Evolutionary conservation across 305 asterid genomes (phyloP).

Genomic region (Fraxinus greggii): DNA sequence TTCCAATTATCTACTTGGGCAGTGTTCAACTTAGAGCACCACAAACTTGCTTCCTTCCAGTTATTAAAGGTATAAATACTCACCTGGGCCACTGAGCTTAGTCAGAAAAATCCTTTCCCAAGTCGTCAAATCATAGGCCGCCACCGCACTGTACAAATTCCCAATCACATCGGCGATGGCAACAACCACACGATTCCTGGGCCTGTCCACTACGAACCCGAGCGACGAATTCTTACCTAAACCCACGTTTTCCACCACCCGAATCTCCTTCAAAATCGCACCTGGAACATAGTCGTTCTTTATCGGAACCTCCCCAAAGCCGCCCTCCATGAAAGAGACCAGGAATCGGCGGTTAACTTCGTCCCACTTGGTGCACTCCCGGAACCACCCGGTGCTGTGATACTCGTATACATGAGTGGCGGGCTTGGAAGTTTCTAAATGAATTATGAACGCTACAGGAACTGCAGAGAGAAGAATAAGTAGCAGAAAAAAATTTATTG

Average conservation of each 20-base stretch:
- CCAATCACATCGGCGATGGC: constrained; percentile 63
- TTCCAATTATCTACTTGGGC: neutral
- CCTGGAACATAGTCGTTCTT: constrained; percentile 21
- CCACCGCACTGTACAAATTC: constrained; percentile 64
- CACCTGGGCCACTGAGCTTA: constrained; percentile 77
- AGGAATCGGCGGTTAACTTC: constrained; percentile 63
- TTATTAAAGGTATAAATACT: neutral
- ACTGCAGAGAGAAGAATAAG: constrained; percentile 63
- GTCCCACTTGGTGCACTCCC: constrained; percentile 92
- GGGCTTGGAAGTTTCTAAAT: constrained; percentile 56
- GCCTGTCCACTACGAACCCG: constrained; percentile 68
- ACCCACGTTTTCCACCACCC: constrained; percentile 51
- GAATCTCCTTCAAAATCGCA: constrained; percentile 48
- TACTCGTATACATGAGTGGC: constrained; percentile 55
- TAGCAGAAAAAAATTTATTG: constrained; percentile 43
- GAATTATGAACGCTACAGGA: constrained; percentile 69
- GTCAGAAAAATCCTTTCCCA: constrained; percentile 75
- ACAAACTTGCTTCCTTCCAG: neutral
- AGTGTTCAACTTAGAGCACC: neutral
- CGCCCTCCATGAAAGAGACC: constrained; percentile 81
- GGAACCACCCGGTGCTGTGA: constrained; percentile 72
- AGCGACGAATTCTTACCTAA: constrained; percentile 69
- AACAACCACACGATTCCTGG: constrained; percentile 69
- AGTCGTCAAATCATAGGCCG: constrained; percentile 71
- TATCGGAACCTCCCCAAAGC: constrained; percentile 66